Evolutionary conservation across 2,329 filamentous ascomycete genomes (phyloP), one percentile per base, ranked within the genome.

Genomic region (Fusarium circinatum): DNA sequence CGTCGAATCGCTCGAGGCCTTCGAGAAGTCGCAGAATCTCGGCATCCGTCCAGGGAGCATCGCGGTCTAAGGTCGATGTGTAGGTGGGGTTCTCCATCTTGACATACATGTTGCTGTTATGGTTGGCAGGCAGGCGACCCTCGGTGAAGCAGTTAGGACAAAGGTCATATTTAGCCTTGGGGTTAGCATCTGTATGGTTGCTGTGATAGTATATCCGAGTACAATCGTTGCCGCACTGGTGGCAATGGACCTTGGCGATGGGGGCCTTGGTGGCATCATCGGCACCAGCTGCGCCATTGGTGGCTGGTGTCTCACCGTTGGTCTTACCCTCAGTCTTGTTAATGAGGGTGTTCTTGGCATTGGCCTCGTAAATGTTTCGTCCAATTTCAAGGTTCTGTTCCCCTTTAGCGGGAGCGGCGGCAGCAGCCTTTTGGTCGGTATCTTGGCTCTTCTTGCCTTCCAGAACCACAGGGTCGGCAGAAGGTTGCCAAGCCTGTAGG

Each of bases 281-380:
- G 15, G 83, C 82, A 81, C 86, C 81, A 8, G 86, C 80, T 22
- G 87, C 83, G 15, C 94, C 94, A 73, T 96, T 95, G 1, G 91
- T 88, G 17, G 87, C 83, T 6, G 88, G 85, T 15, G 87, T 86
- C 71, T 98, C 94, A 56, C 94, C 93, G 76, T 96, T 96, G 15
- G 92, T 88, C 81, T 94, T 94, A 71, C 87, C 87, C 57, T 93
- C 91, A 3, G 88, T 82, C 76, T 93, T 92, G 49, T 89, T 92
- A 54, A 97, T 86, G 79, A 97, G 86, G 11, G 86, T 83, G 52
- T 84, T 93, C 83, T 97, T 96, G 76, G 95, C 93, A 80, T 93
- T 95, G 68, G 94, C 91, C 79, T 99, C 96, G 84, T 98, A 99
- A 65, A 98, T 95, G 82, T 98, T 98, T 72, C 96, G 94, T 72